Base-by-base conservation (phyloP, 2,329 filamentous ascomycete species). In the Plenodomus tracheiphilus region DNA sequence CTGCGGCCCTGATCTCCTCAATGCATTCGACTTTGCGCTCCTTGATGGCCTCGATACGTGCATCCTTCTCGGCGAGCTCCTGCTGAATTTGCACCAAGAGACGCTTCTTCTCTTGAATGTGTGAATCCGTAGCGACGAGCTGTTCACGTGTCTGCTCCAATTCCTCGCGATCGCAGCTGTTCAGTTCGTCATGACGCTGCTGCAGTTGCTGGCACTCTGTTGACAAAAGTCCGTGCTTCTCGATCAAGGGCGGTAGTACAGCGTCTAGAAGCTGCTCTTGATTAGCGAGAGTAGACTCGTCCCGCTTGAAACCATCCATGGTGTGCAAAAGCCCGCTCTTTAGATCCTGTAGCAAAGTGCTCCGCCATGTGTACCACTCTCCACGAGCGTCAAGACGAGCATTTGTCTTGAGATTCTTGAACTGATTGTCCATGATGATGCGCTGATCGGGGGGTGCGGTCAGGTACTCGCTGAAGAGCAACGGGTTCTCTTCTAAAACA, bases 361-460 rank as follows among this genome's bases (percentile, higher is more conserved):
- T 93, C 35, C 94, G 87, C 94, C 94, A 99, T 65, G 93, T 88
- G 70, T 99, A 99, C 94, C 94, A 99, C 78, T 94, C 92, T 48
- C 90, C 91, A 69, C 97, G 97, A 75, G 93, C 97, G 43, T 92
- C 79, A 13, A 97, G 80, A 20, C 94, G 84, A 15, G 93, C 91
- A 70, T 96, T 89, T 0, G 91, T 92, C 77, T 97, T 97, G 72
- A 96, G 88, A 65, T 97, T 97, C 72, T 96, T 94, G 79, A 99
- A 94, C 68, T 97, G 92, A 58, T 89, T 94, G 75, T 99, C 93
- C 86, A 99, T 95, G 43, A 95, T 80, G 3, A 84, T 75, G 65
- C 89, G 91, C 68, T 96, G 85, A 54, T 95, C 90, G 0, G 91
- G 84, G 0, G 89, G 83, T 20, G 93, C 93, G 9, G 86, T 86